Evolutionary conservation across 2,329 filamentous ascomycete species (phyloP), one percentile per base, ranked within the genome.

Genomic region (Paraphoma sp.): DNA sequence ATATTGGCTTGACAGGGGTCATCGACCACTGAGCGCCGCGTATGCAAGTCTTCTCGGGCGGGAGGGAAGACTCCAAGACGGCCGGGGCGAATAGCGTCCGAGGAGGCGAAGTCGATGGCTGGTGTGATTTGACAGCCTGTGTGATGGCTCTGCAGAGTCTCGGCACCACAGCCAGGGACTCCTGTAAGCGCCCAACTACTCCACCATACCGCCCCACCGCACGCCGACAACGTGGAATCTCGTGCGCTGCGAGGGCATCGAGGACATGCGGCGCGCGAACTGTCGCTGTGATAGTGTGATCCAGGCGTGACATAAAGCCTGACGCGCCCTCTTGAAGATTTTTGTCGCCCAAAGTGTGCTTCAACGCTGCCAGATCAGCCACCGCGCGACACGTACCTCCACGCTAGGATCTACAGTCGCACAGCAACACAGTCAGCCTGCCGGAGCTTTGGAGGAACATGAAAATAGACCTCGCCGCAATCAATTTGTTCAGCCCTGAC

Each of bases 1-100:
- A 69, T 69, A 74, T 74, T 74, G 67, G 63, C 36, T 54, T 29
- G 43, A 61, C 71, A 68, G 62, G 72, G 71, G 64, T 51, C 44
- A 45, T 51, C 57, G 52, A 62, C 72, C 72, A 75, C 63, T 67
- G 63, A 73, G 68, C 64, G 56, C 57, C 56, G 53, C 54, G 56
- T 49, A 63, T 64, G 64, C 66, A 61, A 16, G 58, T 53, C 58
- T 62, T 48, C 41, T 47, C 57, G 57, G 59, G 66, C 65, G 65
- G 65, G 67, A 67, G 64, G 63, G 61, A 63, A 62, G 55, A 57
- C 61, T 53, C 60, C 56, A 64, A 65, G 60, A 60, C 56, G 62
- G 60, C 53, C 63, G 63, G 59, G 54, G 62, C 56, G 57, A 60
- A 59, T 63, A 60, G 64, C 50, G 65, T 54, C 59, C 56, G 54